Evolutionary conservation across 768 basidiomycete genomes (phyloP).

Genomic region (Tylopilus vinaceipallidus): DNA sequence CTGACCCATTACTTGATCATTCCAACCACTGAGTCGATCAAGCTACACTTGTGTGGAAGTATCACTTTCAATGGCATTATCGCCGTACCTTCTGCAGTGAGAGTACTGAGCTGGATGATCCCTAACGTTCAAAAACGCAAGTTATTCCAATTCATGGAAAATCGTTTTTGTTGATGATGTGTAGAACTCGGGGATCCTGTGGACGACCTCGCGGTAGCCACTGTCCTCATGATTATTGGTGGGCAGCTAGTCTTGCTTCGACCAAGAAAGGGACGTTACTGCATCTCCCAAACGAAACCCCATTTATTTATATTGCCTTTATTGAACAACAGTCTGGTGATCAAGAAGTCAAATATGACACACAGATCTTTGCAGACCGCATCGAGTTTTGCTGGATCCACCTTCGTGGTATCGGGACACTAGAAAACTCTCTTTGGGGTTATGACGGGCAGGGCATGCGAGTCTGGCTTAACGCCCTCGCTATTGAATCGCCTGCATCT

Average conservation of each 20-base stretch:
- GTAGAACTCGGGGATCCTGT: constrained; percentile 91
- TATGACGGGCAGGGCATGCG: constrained; percentile 89
- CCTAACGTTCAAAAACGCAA: constrained; percentile 89
- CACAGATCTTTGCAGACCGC: constrained; percentile 95
- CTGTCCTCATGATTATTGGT: constrained; percentile 93
- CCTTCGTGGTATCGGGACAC: constrained; percentile 83
- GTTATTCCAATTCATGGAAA: constrained; percentile 25
- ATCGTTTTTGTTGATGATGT: constrained; percentile 9
- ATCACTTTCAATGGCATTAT: constrained; percentile 94
- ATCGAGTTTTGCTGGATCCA: constrained; percentile 99
- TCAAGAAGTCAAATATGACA: constrained; percentile 93
- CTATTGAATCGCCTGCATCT: constrained; percentile 66
- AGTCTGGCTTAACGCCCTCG: constrained; percentile 94
- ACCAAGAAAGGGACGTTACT: constrained; percentile 70
- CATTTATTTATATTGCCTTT: background rate
- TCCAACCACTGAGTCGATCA: constrained; percentile 79
- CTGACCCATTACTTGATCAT: constrained; percentile 90
- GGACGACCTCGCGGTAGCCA: constrained; percentile 90
- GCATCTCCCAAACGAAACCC: background rate
- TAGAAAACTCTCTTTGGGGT: constrained; percentile 98
- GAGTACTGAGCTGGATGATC: constrained; percentile 96
- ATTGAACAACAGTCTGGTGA: constrained; percentile 58
- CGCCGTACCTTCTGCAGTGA: constrained; percentile 74
- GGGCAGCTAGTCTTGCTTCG: constrained; percentile 86
- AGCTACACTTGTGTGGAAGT: constrained; percentile 87